phyloP scores from a whole-genome alignment of 192 early-diverging fungal genomes.

The Coemansia sp. region DNA sequence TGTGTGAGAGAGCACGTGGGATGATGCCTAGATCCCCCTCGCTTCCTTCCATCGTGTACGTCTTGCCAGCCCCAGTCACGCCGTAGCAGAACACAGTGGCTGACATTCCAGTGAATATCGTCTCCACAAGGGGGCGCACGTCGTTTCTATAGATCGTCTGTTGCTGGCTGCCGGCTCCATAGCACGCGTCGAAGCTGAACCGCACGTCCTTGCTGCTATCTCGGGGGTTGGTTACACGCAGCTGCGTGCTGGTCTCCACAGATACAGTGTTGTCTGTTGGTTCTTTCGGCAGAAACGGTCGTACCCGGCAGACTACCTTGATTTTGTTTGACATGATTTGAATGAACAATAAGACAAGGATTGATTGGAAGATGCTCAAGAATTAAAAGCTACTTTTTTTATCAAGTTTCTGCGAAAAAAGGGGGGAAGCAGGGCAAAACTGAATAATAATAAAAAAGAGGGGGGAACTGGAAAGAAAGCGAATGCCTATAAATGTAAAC shows the following conservation, averaged over 20 bases:
- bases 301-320: constrained; percentile 63
- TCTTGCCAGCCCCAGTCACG: constrained; percentile 70
- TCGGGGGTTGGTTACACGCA: constrained; percentile 61
- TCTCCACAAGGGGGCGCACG: constrained; percentile 61
- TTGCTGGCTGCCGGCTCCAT: constrained; percentile 51
- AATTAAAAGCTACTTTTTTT: no score
- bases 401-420: constrained; percentile 8
- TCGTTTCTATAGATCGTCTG: constrained; percentile 57
- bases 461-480: no score
- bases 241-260: constrained; percentile 40
- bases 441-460: constrained; percentile 9
- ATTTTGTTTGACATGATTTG: constrained; percentile 56
- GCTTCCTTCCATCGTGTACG: constrained; percentile 65
- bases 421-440: not conserved
- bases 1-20: constrained; percentile 58
- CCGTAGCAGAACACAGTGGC: constrained; percentile 74
- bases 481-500: constrained; percentile 37
- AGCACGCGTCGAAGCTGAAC: constrained; percentile 61
- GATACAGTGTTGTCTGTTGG: constrained; percentile 52
- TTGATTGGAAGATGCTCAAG: no score
- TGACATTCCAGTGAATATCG: constrained; percentile 60
- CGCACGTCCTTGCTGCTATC: constrained; percentile 55
- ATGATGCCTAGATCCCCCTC: constrained; percentile 63
- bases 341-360: no score
- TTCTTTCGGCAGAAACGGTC: constrained; percentile 63